Conservation (phyloP, 1,139 yeast species). For the Protomyces gravidus region DNA sequence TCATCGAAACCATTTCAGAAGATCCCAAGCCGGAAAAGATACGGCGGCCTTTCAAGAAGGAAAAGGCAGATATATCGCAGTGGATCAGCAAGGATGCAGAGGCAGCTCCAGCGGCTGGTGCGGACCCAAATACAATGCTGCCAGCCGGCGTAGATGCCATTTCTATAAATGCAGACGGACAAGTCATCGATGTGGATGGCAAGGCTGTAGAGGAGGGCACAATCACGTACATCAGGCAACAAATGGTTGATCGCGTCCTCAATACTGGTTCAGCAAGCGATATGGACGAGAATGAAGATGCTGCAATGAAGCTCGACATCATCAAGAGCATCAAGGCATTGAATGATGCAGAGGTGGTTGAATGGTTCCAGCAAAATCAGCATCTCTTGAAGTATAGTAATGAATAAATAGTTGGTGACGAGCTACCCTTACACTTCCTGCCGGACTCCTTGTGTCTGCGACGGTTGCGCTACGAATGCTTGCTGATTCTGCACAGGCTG, state of each 20-base stretch:
- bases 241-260: slow-evolving; percentile 23
- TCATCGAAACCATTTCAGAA: slow-evolving; percentile 25
- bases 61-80: slow-evolving; percentile 11
- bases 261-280: slow-evolving; percentile 12
- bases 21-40: slow-evolving; percentile 7
- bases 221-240: slow-evolving; percentile 22
- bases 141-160: slow-evolving; percentile 15
- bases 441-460: not conserved
- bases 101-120: not conserved
- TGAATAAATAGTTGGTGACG: not conserved
- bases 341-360: slow-evolving; percentile 21
- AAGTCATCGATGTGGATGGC: slow-evolving; percentile 19
- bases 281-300: slow-evolving; percentile 22
- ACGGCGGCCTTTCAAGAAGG: slow-evolving; percentile 12
- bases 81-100: not conserved
- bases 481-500: not conserved
- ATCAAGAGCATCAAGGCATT: slow-evolving; percentile 25
- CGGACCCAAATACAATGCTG: slow-evolving; percentile 13
- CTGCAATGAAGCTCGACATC: slow-evolving; percentile 23
- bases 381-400: slow-evolving; percentile 10
- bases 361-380: slow-evolving; percentile 19
- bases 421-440: not conserved
- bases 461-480: not conserved
- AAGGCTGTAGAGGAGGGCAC: slow-evolving; percentile 23
- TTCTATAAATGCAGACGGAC: not conserved